Conservation (phyloP, 371 early-diverging fungal species). For the Actinomortierella wolfii region DNA sequence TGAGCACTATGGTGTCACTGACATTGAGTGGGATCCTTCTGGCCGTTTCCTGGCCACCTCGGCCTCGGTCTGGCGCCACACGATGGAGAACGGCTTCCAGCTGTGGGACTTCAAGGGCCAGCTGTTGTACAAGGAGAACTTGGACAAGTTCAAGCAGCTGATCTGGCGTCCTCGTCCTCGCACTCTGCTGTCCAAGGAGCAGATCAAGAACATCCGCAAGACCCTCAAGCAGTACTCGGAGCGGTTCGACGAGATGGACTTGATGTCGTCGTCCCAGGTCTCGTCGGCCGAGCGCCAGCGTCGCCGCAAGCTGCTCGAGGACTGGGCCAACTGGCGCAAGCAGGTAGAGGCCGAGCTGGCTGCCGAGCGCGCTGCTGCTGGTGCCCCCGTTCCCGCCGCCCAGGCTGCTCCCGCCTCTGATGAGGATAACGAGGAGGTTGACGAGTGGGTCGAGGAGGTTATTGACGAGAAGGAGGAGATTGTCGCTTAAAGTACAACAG, state of each 20-base stretch:
- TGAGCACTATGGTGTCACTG: constrained; percentile 94
- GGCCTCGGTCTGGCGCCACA: constrained; percentile 86
- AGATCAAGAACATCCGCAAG: constrained; percentile 89
- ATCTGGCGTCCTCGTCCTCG: constrained; percentile 95
- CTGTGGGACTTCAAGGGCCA: constrained; percentile 95
- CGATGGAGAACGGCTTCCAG: constrained; percentile 86
- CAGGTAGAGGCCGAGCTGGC: constrained; percentile 61
- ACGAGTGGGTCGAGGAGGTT: constrained; percentile 86
- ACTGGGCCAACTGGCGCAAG: constrained; percentile 84
- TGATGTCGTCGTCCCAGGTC: constrained; percentile 69
- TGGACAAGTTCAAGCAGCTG: constrained; percentile 90
- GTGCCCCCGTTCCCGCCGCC: constrained; percentile 52
- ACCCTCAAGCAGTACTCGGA: constrained; percentile 87
- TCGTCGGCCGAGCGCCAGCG: constrained; percentile 73
- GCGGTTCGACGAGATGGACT: constrained; percentile 90
- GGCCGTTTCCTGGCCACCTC: constrained; percentile 92
- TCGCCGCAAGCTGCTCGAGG: constrained; percentile 76
- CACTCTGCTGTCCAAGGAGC: constrained; percentile 78
- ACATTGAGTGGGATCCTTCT: constrained; percentile 98
- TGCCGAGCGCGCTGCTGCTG: constrained; percentile 63
- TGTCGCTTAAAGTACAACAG: constrained; percentile 53
- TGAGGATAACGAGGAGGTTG: constrained; percentile 71
- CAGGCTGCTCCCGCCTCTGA: constrained; percentile 45
- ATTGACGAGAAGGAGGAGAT: constrained; percentile 70
- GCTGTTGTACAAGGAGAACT: constrained; percentile 72